These are phyloP conservation scores for Fusarium tuaranense DNA, from an alignment of 2,329 filamentous ascomycete genomes.

Conservation along the genomic window DNA sequence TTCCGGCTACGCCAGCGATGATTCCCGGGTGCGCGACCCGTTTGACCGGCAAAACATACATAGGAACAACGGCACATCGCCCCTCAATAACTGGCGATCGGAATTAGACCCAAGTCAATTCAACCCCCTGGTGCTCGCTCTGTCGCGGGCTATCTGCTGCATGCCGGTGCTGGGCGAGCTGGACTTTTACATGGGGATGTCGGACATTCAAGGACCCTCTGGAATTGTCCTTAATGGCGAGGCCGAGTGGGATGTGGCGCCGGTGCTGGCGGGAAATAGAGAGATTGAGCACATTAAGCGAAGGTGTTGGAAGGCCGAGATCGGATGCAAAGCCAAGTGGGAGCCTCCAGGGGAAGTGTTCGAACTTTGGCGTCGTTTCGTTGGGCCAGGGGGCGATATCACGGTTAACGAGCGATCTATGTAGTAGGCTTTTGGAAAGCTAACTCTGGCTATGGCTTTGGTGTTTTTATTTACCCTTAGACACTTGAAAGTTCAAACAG, in stretches of 20 bases:
- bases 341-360: not conserved
- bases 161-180: slow-evolving; percentile 2
- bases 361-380: not conserved
- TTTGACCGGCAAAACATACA: not conserved
- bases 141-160: slow-evolving; percentile 4
- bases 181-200: slow-evolving; percentile 11
- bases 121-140: not conserved
- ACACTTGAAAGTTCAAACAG: no score
- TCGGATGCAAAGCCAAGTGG: not conserved
- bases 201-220: not conserved
- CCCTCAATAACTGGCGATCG: not conserved
- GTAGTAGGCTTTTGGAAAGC: no score
- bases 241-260: not conserved
- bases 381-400: not conserved
- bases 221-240: not conserved
- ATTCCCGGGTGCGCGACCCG: not conserved
- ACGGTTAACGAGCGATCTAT: not conserved
- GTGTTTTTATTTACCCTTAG: no score
- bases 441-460: no score
- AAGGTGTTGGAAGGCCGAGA: not conserved
- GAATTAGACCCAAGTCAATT: not conserved
- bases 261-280: not conserved
- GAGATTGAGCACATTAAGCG: not conserved
- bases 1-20: not conserved
- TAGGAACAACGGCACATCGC: not conserved